A percentile compares a stretch with the other conserved stretches of the same genome.
These are phyloP conservation scores for Perkinsus marinus DNA, from an alignment of 169 alveolate species.

Conservation along the genomic window DNA sequence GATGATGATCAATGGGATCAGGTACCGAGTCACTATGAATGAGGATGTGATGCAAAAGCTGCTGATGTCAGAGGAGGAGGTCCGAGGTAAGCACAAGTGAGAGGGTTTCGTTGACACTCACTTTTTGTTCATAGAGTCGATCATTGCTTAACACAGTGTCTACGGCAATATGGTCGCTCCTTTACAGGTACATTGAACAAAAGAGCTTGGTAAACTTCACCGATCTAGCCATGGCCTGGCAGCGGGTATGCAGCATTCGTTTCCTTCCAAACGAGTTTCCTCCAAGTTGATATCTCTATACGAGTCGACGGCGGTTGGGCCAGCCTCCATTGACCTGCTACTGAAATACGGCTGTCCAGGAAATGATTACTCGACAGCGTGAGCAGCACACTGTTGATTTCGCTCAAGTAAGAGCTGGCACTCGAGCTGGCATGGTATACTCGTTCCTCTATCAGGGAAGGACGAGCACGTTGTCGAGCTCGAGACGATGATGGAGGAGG, in stretches of 20 bases:
- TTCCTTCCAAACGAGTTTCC: not conserved
- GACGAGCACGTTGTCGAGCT: not conserved
- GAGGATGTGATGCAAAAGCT: constrained; percentile 6
- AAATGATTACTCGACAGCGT: not conserved
- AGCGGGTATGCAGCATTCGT: not conserved
- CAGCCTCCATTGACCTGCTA: not conserved
- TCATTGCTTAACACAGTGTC: too few relatives aligned
- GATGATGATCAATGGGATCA: not conserved
- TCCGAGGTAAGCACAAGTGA: constrained; percentile 25
- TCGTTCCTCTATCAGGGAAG: not conserved
- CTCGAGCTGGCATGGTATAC: not conserved
- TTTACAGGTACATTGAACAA: not conserved
- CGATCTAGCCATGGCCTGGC: not conserved
- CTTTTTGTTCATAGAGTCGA: too few relatives aligned
- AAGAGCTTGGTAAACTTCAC: not conserved
- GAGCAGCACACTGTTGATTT: not conserved
- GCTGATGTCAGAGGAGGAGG: constrained; percentile 39
- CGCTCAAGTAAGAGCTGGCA: not conserved
- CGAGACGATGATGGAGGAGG: not conserved
- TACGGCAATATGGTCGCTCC: not conserved
- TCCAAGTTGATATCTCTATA: not conserved
- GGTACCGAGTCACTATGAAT: not conserved
- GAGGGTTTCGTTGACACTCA: not conserved
- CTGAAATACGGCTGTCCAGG: not conserved
- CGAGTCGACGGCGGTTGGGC: not conserved